Percentiles rank a stretch among this genome's conserved stretches.
Conservation (phyloP, 441 rosid species). For the Biscutella laevigata region DNA sequence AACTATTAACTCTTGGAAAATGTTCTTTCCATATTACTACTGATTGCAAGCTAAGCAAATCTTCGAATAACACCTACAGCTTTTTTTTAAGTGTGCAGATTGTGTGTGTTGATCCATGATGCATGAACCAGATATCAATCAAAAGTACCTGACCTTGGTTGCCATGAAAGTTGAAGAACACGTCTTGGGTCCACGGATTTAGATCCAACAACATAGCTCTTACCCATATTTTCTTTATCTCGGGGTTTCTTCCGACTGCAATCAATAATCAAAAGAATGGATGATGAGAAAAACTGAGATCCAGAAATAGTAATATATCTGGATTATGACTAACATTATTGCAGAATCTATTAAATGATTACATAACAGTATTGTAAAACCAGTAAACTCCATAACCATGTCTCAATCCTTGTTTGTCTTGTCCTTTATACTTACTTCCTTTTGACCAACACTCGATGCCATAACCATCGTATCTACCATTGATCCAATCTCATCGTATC, state of each 20-base stretch:
- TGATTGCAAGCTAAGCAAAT: neutral
- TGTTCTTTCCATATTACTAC: neutral
- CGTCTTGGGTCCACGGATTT: conserved; percentile 52
- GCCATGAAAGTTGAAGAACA: conserved; percentile 74
- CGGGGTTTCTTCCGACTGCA: conserved; percentile 63
- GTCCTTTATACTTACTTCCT: conserved; percentile 88
- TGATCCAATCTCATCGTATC: conserved; percentile 88
- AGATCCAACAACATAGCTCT: conserved; percentile 28
- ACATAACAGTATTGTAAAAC: no score
- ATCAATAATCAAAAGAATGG: neutral
- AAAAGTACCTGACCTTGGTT: conserved; percentile 91
- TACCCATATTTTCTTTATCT: conserved; percentile 27
- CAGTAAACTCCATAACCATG: conserved; percentile 75
- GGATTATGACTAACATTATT: neutral
- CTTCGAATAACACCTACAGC: neutral
- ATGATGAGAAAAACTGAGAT: neutral
- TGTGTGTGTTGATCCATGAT: neutral
- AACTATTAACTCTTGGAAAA: neutral
- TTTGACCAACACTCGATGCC: conserved; percentile 95
- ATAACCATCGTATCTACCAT: conserved; percentile 78
- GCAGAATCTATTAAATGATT: neutral
- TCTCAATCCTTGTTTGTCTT: conserved; percentile 70
- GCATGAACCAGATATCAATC: neutral
- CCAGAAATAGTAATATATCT: neutral
- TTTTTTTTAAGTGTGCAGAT: neutral